Base-by-base conservation (phyloP, 441 rosid genomes). In the Erodium texanum region DNA sequence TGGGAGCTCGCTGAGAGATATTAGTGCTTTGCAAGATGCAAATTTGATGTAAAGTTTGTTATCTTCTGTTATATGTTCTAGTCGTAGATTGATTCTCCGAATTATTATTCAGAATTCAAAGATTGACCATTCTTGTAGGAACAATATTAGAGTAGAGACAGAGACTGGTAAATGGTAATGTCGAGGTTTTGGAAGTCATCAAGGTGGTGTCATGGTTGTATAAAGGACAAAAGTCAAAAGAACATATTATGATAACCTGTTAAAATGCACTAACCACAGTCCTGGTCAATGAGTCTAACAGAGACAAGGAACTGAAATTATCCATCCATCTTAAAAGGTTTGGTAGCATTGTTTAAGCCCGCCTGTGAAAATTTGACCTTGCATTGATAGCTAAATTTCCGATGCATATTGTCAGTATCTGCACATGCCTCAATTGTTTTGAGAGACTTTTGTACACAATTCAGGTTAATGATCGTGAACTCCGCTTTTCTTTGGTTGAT, bases 401-500 rank as follows among this genome's bases (percentile, higher is more conserved):
- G 20, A 56, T 56, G 24, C 62, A 56, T 20, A 16, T 56, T 20
- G 62, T 18, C 18, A 14, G 9, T 19, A 18, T 18, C 62, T 19
- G 24, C 24, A 19, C 62, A 20, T 56, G 62, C 20, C 24, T 20
- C 11, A 12, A 56, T 56, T 20, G 24, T 19, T 18, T 56, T 18
- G 23, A 56, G 18, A 7, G 15, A 43, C 32, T 19, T 45, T 73
- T 58, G 38, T 59, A 63, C 54, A 27, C 68, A 63, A 61, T 71
- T 70, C 80, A 93, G 99, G 84, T 85, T 65, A 81, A 76, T 75
- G 82, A 85, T 66, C 84, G 82, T 24, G 93, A 89, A 67, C 88
- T 94, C 68, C 88, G 76, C 76, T 94, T 94, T 78, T 91, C 88
- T 48, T 89, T 94, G 97, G 96, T 91, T 68, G 99, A 91, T 79